Conservation (phyloP, 129 eudicot species). For the Erigeron canadensis region DNA sequence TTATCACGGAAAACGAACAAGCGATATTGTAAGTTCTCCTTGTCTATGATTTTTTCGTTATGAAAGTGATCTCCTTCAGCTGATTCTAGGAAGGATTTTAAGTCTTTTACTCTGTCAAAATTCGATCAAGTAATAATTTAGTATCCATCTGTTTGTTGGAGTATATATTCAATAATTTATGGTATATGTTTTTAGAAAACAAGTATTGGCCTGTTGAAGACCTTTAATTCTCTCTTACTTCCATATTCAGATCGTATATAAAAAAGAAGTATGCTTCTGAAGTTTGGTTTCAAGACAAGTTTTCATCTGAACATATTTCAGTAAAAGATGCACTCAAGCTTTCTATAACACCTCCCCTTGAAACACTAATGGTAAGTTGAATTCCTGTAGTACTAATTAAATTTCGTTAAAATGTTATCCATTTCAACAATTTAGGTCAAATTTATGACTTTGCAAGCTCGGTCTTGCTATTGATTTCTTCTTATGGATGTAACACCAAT, state of each 20-base stretch:
- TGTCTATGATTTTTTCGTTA: neutral
- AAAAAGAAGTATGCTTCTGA: slow-evolving; percentile 67
- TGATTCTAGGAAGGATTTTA: neutral
- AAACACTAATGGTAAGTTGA: slow-evolving; percentile 62
- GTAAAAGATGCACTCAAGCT: slow-evolving; percentile 72
- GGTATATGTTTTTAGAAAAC: neutral
- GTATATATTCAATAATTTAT: neutral
- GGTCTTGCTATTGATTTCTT: neutral
- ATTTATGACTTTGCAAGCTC: slow-evolving; percentile 24
- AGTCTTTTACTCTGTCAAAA: neutral
- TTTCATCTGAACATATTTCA: slow-evolving; percentile 44
- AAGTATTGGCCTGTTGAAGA: neutral
- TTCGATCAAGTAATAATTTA: neutral
- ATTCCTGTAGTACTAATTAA: neutral
- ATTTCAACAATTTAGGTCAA: slow-evolving; percentile 11
- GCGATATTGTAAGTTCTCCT: slow-evolving; percentile 51
- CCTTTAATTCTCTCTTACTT: slow-evolving; percentile 8
- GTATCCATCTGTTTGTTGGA: slow-evolving; percentile 5
- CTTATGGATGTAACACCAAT: slow-evolving; percentile 6
- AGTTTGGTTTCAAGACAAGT: slow-evolving; percentile 64
- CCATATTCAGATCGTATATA: slow-evolving; percentile 52
- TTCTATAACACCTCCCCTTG: slow-evolving; percentile 55
- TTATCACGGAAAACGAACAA: slow-evolving; percentile 61
- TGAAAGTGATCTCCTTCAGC: neutral
- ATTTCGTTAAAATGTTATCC: neutral